phyloP scores from a whole-genome alignment of 371 early-diverging fungal genomes.

The Conidiobolus incongruus region DNA sequence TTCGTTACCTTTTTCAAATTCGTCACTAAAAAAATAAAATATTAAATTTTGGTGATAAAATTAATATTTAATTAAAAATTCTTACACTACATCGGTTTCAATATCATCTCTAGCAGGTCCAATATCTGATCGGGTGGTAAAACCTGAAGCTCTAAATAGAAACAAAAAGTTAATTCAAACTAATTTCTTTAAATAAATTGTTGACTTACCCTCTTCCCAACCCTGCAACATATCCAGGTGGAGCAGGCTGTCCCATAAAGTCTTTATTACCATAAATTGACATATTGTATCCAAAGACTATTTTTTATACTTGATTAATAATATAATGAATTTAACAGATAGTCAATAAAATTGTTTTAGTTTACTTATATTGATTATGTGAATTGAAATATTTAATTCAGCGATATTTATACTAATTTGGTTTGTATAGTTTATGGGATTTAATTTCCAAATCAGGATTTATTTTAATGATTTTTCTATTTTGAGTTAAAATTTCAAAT shows the following conservation, averaged over 20 bases:
- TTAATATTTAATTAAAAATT: background rate
- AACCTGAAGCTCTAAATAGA: conserved; percentile 84
- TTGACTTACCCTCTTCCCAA: conserved; percentile 57
- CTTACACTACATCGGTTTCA: background rate
- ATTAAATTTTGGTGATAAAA: background rate
- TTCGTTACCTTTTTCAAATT: conserved; percentile 25
- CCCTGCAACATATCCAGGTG: conserved; percentile 88
- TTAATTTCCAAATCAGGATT: no score
- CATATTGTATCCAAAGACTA: no score
- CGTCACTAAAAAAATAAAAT: background rate
- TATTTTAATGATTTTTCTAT: no score
- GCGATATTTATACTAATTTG: no score
- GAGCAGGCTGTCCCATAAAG: conserved; percentile 65
- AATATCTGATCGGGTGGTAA: conserved; percentile 95
- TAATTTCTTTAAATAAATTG: background rate
- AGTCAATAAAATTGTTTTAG: no score
- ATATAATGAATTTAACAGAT: no score
- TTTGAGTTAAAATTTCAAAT: no score
- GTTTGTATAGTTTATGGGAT: no score
- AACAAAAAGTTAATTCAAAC: background rate
- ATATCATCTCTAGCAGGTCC: conserved; percentile 78
- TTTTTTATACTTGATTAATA: no score
- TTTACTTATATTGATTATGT: no score
- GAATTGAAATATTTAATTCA: no score
- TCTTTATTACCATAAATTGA: no score